These are phyloP conservation scores for Vishniacozyma victoriae DNA, from an alignment of 768 basidiomycete species.

Conservation along the genomic window DNA sequence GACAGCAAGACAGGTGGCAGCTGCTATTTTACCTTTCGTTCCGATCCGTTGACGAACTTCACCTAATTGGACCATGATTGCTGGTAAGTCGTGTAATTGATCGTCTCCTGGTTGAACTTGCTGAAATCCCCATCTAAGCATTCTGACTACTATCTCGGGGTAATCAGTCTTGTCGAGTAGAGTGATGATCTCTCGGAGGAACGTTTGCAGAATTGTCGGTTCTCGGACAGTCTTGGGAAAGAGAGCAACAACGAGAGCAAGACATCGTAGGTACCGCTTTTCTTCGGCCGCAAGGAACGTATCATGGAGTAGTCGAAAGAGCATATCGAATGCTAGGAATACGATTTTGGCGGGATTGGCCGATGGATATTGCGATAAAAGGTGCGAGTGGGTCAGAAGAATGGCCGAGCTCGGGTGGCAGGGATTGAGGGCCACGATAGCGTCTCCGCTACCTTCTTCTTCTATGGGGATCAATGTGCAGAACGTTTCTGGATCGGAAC, in stretches of 20 bases:
- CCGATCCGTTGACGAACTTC: neutral
- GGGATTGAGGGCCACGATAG: conserved; percentile 6
- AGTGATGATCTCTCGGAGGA: conserved; percentile 63
- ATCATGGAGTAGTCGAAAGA: conserved; percentile 62
- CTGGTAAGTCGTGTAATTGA: conserved; percentile 52
- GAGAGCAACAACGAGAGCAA: conserved; percentile 68
- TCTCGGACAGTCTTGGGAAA: conserved; percentile 57
- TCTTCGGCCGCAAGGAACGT: conserved; percentile 79
- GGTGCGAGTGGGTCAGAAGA: conserved; percentile 56
- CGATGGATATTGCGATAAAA: conserved; percentile 50
- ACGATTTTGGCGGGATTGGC: conserved; percentile 55
- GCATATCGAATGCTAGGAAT: conserved; percentile 60
- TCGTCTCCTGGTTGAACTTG: conserved; percentile 12
- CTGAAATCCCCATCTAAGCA: conserved; percentile 70
- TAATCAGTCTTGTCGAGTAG: conserved; percentile 67
- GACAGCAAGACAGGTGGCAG: too few species aligned
- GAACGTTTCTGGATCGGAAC: too few species aligned
- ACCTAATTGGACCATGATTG: conserved; percentile 62
- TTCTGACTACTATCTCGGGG: conserved; percentile 62
- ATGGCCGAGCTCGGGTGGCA: conserved; percentile 1
- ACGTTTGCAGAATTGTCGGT: conserved; percentile 58
- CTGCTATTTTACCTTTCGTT: neutral
- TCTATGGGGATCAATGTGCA: too few species aligned
- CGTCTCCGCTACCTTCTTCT: neutral
- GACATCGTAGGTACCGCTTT: conserved; percentile 62